Evolutionary conservation across 305 asterid genomes (phyloP).

Genomic region (Withania somnifera): DNA sequence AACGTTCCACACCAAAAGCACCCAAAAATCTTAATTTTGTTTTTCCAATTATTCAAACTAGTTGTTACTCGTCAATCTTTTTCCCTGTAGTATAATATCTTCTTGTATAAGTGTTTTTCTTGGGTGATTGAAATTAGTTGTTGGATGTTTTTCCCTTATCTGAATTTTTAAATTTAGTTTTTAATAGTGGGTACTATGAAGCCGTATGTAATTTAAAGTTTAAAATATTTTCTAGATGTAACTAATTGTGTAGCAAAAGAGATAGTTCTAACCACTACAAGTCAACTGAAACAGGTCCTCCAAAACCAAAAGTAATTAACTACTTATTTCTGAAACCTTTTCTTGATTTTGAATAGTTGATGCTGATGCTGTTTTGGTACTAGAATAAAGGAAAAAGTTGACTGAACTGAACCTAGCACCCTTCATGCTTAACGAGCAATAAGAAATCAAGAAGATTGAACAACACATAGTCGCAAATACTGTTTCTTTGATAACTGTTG

Average conservation of each 20-base stretch:
- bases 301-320: not conserved
- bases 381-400: not conserved
- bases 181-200: not conserved
- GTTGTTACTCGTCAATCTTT: not conserved
- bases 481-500: not conserved
- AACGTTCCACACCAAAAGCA: not conserved
- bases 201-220: not conserved
- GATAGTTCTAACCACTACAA: not conserved
- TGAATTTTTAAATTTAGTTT: not conserved
- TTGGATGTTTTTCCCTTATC: not conserved
- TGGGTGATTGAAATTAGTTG: not conserved
- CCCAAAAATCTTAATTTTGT: not conserved
- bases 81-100: not conserved
- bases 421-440: not conserved
- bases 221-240: not conserved
- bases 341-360: not conserved
- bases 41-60: not conserved
- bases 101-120: not conserved
- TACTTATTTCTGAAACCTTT: not conserved
- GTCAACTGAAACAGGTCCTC: not conserved
- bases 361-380: not conserved
- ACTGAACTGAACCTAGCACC: not conserved
- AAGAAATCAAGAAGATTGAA: not conserved
- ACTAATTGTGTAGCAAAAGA: not conserved
- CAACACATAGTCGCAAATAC: not conserved